Evolutionary conservation across 2,329 filamentous ascomycete species (phyloP), one percentile per base, ranked within the genome.

Genomic region (Colletotrichum tropicicola): DNA sequence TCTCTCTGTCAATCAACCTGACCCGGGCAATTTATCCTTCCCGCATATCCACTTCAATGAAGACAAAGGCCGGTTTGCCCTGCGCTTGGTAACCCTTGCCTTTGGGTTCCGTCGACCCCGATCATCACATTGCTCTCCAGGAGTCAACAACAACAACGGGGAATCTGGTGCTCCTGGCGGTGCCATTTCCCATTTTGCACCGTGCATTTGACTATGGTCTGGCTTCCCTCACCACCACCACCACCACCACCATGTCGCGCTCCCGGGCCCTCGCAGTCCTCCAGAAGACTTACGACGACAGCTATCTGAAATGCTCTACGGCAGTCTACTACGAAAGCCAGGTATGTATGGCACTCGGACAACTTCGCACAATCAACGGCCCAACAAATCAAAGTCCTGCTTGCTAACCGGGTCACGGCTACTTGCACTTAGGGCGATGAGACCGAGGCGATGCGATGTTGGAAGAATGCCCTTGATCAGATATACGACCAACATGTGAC

Each of bases 261-360:
- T 85, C 79, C 75, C 84, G 79, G 73, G 78, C 78, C 68, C 85
- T 89, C 74, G 89, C 91, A 78, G 89, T 89, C 68, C 89, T 98
- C 78, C 95, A 98, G 82, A 98, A 97, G 86, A 97, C 94, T 59
- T 98, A 98, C 81, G 95, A 98, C 82, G 94, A 98, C 78, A 94
- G 92, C 78, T 98, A 97, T 80, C 82, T 98, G 72, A 94, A 91
- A 75, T 98, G 94, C 80, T 98, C 94, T 13, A 98, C 94, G 2
- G 95, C 95, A 39, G 92, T 97, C 56, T 98, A 97, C 80, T 98
- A 97, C 78, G 96, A 99, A 81, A 89, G 91, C 76, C 91, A 97
- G 88, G 94, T 97, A 80, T 58, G 71, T 70, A 32, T n/a, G 25
- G 3, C 59, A n/a, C 25, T 51, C 17, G 9, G 37, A n/a, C 35